phyloP scores from a whole-genome alignment of 202 grass and related monocot species.

The Bolboschoenoplectus hybrid region DNA sequence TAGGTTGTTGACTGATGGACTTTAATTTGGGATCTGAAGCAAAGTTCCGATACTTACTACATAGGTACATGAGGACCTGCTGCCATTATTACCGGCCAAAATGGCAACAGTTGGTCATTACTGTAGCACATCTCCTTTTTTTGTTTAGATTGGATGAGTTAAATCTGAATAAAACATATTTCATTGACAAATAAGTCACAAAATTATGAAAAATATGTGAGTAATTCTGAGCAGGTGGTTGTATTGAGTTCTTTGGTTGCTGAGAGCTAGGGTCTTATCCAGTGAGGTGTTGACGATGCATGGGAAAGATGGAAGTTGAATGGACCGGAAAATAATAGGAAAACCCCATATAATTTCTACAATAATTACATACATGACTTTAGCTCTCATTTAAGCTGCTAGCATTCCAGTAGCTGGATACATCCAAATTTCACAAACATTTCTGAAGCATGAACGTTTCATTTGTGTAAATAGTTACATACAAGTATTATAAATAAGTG shows the following conservation, averaged over 20 bases:
- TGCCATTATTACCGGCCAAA: no score
- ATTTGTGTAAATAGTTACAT: not conserved
- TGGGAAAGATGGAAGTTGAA: constrained; percentile 9
- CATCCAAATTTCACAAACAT: not conserved
- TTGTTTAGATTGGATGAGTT: not conserved
- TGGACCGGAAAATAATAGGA: not conserved
- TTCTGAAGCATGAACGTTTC: not conserved
- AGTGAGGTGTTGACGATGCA: not conserved
- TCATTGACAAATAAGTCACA: constrained; percentile 6
- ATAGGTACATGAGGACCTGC: no score
- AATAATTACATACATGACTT: not conserved
- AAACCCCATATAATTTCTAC: constrained; percentile 1
- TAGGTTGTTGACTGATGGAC: not conserved
- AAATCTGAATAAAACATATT: not conserved
- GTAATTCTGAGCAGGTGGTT: not conserved
- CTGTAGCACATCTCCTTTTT: not conserved
- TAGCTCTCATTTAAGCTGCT: not conserved
- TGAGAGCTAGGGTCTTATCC: not conserved
- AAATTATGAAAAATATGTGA: constrained; percentile 8
- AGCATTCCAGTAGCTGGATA: not conserved
- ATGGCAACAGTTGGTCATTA: no score
- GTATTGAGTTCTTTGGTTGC: not conserved
- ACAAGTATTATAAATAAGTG: not conserved
- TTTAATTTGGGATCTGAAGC: not conserved
- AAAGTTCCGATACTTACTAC: no score